Evolutionary conservation across 176 grass and related monocot genomes (phyloP).

Genomic region (Alopecurus myosuroides): DNA sequence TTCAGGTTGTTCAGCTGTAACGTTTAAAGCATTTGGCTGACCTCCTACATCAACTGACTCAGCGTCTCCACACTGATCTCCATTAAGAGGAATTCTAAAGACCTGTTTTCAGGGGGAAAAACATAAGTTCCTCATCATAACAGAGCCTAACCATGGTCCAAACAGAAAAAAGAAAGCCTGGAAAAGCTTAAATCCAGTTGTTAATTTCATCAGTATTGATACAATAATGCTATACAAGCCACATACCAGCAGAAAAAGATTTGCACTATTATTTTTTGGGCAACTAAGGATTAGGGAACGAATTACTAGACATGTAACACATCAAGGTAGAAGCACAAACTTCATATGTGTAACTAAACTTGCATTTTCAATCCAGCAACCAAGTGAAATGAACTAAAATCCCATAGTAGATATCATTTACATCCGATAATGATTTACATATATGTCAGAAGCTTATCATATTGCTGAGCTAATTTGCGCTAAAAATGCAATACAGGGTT

Average conservation of each 20-base stretch:
- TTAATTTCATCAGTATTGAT: background rate
- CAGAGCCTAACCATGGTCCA: background rate
- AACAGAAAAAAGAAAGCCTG: background rate
- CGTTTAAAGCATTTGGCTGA: conserved; percentile 80
- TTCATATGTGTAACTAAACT: background rate
- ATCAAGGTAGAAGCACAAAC: background rate
- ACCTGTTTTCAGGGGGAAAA: conserved; percentile 42
- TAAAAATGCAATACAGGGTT: conserved; percentile 2
- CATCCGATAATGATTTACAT: background rate
- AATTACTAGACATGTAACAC: background rate
- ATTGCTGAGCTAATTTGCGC: background rate
- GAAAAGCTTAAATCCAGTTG: background rate
- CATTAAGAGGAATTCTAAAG: conserved; percentile 77
- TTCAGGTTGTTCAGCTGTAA: conserved; percentile 63
- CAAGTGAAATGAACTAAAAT: conserved; percentile 5
- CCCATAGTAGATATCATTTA: background rate
- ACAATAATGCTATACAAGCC: conserved; percentile 1
- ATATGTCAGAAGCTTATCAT: conserved; percentile 9
- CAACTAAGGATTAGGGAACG: background rate
- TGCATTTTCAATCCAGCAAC: conserved; percentile 8
- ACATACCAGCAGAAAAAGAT: background rate
- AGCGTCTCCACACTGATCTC: conserved; percentile 72
- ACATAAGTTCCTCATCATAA: conserved; percentile 25
- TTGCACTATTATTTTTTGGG: background rate
- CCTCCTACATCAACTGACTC: conserved; percentile 78